phyloP scores from a whole-genome alignment of 768 basidiomycete genomes.

The Clitopilus hobsonii region DNA sequence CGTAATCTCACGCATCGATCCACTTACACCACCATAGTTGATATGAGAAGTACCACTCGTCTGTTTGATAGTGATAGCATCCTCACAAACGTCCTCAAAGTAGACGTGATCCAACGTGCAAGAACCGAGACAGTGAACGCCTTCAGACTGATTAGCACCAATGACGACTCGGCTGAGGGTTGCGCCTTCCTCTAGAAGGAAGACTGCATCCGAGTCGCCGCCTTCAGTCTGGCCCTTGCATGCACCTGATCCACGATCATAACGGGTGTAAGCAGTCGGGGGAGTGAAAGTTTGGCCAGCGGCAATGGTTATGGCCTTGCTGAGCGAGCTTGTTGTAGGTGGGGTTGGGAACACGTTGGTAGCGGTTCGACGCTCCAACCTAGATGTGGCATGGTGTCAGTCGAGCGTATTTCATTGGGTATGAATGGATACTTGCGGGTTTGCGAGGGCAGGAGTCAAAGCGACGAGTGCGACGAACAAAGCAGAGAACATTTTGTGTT shows the following conservation, averaged over 20 bases:
- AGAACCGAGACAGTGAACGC: slow-evolving; percentile 35
- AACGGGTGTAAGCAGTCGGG: slow-evolving; percentile 29
- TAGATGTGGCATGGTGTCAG: not conserved
- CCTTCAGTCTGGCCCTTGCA: slow-evolving; percentile 32
- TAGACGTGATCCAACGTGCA: slow-evolving; percentile 26
- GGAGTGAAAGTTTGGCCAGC: slow-evolving; percentile 31
- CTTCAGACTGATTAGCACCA: slow-evolving; percentile 36
- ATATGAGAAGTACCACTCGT: slow-evolving; percentile 29
- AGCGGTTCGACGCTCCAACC: slow-evolving; percentile 25
- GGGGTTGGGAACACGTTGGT: slow-evolving; percentile 30
- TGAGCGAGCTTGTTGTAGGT: slow-evolving; percentile 29
- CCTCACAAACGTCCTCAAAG: slow-evolving; percentile 33
- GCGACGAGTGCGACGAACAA: not conserved
- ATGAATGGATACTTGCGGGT: not conserved
- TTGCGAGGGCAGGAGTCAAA: not conserved
- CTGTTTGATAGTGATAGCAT: slow-evolving; percentile 38
- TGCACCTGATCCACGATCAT: slow-evolving; percentile 33
- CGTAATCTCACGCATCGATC: not conserved
- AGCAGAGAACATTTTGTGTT: not conserved
- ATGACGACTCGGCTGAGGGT: slow-evolving; percentile 35
- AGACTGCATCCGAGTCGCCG: slow-evolving; percentile 35
- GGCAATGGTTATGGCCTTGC: slow-evolving; percentile 25
- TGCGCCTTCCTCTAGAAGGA: slow-evolving; percentile 34
- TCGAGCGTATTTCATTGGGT: not conserved
- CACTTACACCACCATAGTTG: slow-evolving; percentile 33